Evolutionary conservation across 202 grass and related monocot genomes (phyloP), one percentile per base, ranked within the genome.

Genomic region (Carex sylvatica): DNA sequence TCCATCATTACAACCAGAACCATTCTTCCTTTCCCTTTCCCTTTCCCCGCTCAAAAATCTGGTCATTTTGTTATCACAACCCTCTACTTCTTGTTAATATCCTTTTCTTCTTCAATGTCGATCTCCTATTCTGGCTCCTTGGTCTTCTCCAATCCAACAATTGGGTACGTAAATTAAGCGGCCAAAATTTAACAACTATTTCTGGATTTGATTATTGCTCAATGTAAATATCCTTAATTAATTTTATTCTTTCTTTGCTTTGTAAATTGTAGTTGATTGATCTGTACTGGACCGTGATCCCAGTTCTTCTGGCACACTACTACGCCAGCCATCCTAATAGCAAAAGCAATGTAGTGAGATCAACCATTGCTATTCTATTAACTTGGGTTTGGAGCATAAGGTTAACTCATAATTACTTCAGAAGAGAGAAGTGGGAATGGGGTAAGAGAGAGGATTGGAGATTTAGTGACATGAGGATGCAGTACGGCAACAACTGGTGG

Each of bases 221-320:
- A n/a, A n/a, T n/a, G n/a, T n/a, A n/a, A n/a, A n/a, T n/a, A n/a
- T n/a, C n/a, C n/a, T n/a, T n/a, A n/a, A n/a, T n/a, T n/a, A n/a
- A n/a, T n/a, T n/a, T n/a, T n/a, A n/a, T n/a, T 28, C 28, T 28
- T 28, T 44, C 19, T 82, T n/a, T 2, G 36, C 24, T 30, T 22
- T 2, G 65, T 12, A 23, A 16, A 3, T 40, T 82, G 86, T 92
- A 98, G 95, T 84, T 98, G 66, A 98, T 98, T 30, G 95, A 98
- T 79, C 80, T 93, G 72, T 98, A 98, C 78, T 98, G 95, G 95
- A 98, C 95, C 18, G 91, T 98, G 67, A 98, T 98, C 62, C 95
- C 95, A 3, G 89, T 98, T 84, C 87, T 98, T 84, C 84, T 98
- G 16, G 61, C 90, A 54, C 95, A 95, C 83, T 98, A 90, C 77